Evolutionary conservation across 768 basidiomycete species (phyloP).

Genomic region (Termitomyces sp.): DNA sequence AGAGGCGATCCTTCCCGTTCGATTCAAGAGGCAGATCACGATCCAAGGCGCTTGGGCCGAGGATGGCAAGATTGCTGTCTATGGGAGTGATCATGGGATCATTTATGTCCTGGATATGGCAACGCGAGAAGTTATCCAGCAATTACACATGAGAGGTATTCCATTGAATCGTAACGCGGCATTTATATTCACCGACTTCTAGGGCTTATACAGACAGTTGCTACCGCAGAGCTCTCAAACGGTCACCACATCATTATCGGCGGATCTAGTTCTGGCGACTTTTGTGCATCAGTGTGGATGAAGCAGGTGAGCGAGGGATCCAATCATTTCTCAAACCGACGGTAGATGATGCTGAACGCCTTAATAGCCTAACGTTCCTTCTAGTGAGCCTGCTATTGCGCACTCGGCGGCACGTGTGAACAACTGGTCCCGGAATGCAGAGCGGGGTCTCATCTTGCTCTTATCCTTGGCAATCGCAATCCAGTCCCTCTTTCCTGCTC

Average conservation of each 20-base stretch:
- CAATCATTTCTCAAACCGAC: background rate
- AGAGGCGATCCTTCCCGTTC: no score
- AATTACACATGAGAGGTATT: background rate
- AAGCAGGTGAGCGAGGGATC: background rate
- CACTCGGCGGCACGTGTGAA: no score
- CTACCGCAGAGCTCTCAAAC: background rate
- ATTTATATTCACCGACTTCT: background rate
- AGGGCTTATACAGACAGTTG: background rate
- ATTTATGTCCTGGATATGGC: background rate
- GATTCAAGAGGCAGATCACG: background rate
- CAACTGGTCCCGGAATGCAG: background rate
- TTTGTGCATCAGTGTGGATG: background rate
- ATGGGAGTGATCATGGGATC: slow-evolving; percentile 6
- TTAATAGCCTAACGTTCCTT: background rate
- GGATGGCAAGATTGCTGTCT: slow-evolving; percentile 9
- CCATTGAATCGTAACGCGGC: background rate
- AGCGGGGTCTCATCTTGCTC: background rate
- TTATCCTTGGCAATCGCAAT: background rate
- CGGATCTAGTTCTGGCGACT: background rate
- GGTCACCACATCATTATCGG: background rate
- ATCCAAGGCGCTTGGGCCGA: slow-evolving; percentile 10
- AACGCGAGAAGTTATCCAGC: background rate
- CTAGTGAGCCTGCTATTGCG: background rate
- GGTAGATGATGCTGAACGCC: background rate
- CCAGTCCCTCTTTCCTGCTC: background rate